Evolutionary conservation across 257 asterid genomes (phyloP).

Genomic region (Fraxinus excelsior): DNA sequence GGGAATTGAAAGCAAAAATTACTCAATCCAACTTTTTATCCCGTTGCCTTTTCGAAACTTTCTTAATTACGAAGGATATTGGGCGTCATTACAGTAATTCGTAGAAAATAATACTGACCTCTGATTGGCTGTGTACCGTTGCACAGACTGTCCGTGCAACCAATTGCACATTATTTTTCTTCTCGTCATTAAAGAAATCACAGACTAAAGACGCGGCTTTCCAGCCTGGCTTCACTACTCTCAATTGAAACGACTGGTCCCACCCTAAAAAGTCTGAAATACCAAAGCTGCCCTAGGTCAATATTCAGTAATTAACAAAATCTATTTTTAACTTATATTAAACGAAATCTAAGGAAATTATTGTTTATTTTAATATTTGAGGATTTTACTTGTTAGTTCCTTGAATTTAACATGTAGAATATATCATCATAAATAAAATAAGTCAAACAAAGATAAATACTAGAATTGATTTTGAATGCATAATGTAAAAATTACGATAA

Average conservation of each 20-base stretch:
- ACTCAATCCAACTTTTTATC: neutral
- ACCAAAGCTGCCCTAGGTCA: neutral
- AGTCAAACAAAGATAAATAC: neutral
- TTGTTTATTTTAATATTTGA: too few species aligned
- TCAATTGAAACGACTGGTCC: neutral
- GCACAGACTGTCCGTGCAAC: constrained; percentile 24
- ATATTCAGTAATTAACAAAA: neutral
- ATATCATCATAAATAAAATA: neutral
- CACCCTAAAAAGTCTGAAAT: neutral
- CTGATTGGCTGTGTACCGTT: neutral
- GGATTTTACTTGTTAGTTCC: neutral
- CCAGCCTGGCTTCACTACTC: constrained; percentile 38
- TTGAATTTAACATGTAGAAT: neutral
- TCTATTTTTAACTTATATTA: neutral
- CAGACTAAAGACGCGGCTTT: constrained; percentile 27
- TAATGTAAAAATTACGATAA: neutral
- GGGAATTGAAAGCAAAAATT: neutral
- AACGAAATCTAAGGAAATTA: neutral
- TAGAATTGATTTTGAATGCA: neutral
- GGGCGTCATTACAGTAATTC: neutral
- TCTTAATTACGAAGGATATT: neutral
- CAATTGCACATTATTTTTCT: constrained; percentile 11
- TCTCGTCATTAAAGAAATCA: neutral
- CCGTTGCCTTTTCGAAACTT: neutral
- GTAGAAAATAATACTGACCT: neutral